Base-by-base conservation (phyloP, 1,284 basidiomycete genomes). In the Athelia sp. region DNA sequence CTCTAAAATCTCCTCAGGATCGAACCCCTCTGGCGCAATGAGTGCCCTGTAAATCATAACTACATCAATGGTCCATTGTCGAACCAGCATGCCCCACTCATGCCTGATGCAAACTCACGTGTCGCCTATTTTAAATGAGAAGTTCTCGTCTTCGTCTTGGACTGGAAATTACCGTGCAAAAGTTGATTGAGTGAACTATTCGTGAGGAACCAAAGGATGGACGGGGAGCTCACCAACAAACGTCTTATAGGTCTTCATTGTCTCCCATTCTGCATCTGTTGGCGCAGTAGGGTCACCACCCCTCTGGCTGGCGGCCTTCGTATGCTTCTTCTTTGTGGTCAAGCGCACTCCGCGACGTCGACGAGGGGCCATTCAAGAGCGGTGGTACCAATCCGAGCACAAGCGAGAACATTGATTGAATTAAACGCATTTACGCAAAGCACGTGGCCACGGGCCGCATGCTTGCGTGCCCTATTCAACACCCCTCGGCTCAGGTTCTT, bases 21-120 rank as follows among this genome's bases (percentile, higher is more conserved):
- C 52, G 14, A 40, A 22, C 8, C 36, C 32, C 15, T 60, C 32
- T 17, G 60, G 62, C 3, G 62, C 51, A 15, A 75, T 52, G 8
- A 63, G 58, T 1, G 59, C 70, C 3, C 73, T 73, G 19, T 6
- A 29, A 17, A 17, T 11, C 36, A 24, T 9, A 36, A n/a, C n/a
- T 3, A 29, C 3, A 2, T 40, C 19, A 40, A n/a, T 40, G 6
- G 35, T 21, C n/a, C 48, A 46, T 46, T n/a, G 10, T 4, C 10
- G 26, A 29, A 44, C 43, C 15, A 21, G 8, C 15, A 26, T 29
- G 13, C n/a, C 32, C 32, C 32, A 40, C 15, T 8, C 19, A 40
- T 6, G 36, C 36, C 15, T 6, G 17, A 19, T 4, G 4, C 19
- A 15, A 38, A 62, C 68, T 17, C 53, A 66, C 68, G 49, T 22